Conservation (phyloP, 2,329 filamentous ascomycete genomes). For the Cladorrhinum sp. region DNA sequence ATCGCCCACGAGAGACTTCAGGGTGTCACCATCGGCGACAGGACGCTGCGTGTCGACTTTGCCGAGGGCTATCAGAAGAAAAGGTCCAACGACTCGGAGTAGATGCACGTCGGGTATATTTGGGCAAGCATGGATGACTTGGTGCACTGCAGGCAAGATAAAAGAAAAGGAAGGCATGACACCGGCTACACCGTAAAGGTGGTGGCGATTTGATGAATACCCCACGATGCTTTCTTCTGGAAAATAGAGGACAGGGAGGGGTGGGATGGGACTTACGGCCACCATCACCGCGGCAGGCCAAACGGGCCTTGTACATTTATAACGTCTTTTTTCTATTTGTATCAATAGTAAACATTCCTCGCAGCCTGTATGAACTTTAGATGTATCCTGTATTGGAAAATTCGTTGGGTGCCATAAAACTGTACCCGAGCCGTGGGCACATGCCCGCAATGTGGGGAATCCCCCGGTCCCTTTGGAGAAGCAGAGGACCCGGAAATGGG, state of each 20-base stretch:
- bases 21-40: slow-evolving; percentile 60
- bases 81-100: neutral
- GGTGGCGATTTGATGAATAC: neutral
- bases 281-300: neutral
- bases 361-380: neutral
- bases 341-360: neutral
- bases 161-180: neutral
- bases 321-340: neutral
- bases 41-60: slow-evolving; percentile 65
- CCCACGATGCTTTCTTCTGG: neutral
- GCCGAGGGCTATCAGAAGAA: slow-evolving; percentile 32
- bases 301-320: neutral
- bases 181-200: neutral
- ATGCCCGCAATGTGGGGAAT: neutral
- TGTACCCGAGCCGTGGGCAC: neutral
- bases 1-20: slow-evolving; percentile 56
- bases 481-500: neutral
- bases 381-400: neutral
- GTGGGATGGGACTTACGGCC: neutral
- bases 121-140: neutral
- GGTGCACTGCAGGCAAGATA: neutral
- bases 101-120: neutral
- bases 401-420: neutral
- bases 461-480: neutral
- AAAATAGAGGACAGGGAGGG: neutral